These are phyloP conservation scores for Pichia nakasei DNA, from an alignment of 805 yeast genomes.

Conservation along the genomic window DNA sequence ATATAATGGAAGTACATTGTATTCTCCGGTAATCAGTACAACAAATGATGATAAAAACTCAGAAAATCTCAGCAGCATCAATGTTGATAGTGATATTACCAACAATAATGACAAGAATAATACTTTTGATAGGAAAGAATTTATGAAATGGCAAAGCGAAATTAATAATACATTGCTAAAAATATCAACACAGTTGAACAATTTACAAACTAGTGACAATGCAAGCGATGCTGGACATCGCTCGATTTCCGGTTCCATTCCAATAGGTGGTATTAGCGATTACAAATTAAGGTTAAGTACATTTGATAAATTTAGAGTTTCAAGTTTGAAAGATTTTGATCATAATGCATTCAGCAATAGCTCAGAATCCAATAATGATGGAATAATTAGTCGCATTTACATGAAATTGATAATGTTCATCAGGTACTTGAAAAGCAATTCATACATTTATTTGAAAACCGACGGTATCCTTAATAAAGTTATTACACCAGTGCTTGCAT, in stretches of 20 bases:
- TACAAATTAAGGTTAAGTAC: slow-evolving; percentile 5
- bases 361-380: neutral
- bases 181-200: slow-evolving; percentile 33
- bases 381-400: neutral
- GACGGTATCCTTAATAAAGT: neutral
- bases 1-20: neutral
- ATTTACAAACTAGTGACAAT: slow-evolving; percentile 6
- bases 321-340: neutral
- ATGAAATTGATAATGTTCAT: neutral
- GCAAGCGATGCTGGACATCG: slow-evolving; percentile 2
- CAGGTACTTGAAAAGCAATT: neutral
- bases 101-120: neutral
- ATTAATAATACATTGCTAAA: slow-evolving; percentile 38
- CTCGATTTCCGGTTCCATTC: slow-evolving; percentile 9
- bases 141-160: slow-evolving; percentile 46
- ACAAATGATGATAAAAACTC: too few relatives aligned
- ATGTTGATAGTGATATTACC: neutral
- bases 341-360: too few relatives aligned
- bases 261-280: slow-evolving; percentile 1
- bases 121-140: slow-evolving; percentile 21
- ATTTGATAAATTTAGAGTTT: neutral
- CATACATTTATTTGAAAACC: neutral
- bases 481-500: neutral
- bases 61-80: too few relatives aligned
- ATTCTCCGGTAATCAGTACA: too few relatives aligned